Conservation (phyloP, 148 eudicot species). For the Rhododendron griersonianum region DNA sequence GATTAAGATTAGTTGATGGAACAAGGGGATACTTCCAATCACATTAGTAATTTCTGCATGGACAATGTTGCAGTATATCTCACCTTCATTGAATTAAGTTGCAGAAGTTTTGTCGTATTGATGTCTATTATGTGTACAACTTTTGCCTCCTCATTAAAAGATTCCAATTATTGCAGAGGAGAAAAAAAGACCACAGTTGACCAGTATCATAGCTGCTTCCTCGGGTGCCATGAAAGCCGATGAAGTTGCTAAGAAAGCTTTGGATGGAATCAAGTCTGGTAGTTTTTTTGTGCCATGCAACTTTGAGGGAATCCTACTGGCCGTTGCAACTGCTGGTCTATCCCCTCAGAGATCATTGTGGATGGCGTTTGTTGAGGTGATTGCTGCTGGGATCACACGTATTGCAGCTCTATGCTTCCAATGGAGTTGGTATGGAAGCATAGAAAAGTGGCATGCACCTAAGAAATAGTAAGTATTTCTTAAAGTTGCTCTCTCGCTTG, state of each 20-base stretch:
- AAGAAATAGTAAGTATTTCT: slow-evolving; percentile 34
- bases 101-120: neutral
- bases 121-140: neutral
- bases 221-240: slow-evolving; percentile 86
- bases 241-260: slow-evolving; percentile 74
- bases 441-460: slow-evolving; percentile 59
- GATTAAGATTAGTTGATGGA: neutral
- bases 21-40: neutral
- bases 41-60: neutral
- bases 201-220: slow-evolving; percentile 65
- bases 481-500: neutral
- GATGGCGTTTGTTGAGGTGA: slow-evolving; percentile 86
- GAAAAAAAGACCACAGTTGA: slow-evolving; percentile 64
- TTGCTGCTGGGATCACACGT: slow-evolving; percentile 55
- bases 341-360: slow-evolving; percentile 78
- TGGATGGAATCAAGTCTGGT: slow-evolving; percentile 63
- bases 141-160: neutral
- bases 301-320: slow-evolving; percentile 57
- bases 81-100: neutral
- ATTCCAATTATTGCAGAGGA: slow-evolving; percentile 39
- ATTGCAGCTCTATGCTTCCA: slow-evolving; percentile 63
- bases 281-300: slow-evolving; percentile 79
- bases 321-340: slow-evolving; percentile 79
- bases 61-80: neutral
- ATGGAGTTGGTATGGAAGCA: slow-evolving; percentile 71